Evolutionary conservation across 1,284 basidiomycete genomes (phyloP).

Genomic region (Papiliotrema fonsecae): DNA sequence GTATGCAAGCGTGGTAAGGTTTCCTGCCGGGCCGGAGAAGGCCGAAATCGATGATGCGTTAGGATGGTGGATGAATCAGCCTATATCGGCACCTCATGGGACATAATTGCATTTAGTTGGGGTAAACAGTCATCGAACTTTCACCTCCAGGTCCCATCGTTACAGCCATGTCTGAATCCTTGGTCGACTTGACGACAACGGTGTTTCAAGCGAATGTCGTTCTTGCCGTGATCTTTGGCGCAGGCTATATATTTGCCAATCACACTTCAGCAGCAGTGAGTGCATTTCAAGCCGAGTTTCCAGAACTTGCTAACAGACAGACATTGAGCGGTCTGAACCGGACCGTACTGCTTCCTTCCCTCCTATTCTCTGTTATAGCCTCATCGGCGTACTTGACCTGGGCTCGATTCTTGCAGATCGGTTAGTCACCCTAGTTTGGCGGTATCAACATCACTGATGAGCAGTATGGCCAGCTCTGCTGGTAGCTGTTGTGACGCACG

Average conservation of each 20-base stretch:
- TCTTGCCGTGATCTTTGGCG: constrained; percentile 29
- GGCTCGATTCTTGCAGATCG: constrained; percentile 16
- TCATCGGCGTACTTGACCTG: constrained; percentile 24
- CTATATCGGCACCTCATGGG: too few relatives aligned
- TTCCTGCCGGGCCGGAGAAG: not conserved
- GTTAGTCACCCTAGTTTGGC: constrained; percentile 15
- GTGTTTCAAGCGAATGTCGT: constrained; percentile 36
- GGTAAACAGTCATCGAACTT: too few relatives aligned
- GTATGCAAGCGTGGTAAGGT: not conserved
- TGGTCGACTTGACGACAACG: constrained; percentile 36
- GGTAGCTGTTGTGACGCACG: constrained; percentile 31
- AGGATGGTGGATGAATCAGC: too few relatives aligned
- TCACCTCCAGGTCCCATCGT: not conserved
- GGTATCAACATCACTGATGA: too few relatives aligned
- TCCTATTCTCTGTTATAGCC: constrained; percentile 34
- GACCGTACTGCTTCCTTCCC: constrained; percentile 29
- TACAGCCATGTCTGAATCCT: constrained; percentile 7
- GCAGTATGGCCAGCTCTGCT: constrained; percentile 37
- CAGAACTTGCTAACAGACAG: not conserved
- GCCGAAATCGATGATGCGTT: not conserved
- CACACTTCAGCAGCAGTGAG: not conserved
- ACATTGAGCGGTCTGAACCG: constrained; percentile 8
- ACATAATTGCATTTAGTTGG: too few relatives aligned
- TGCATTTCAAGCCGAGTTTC: too few relatives aligned
- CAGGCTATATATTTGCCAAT: constrained; percentile 25